phyloP scores from a whole-genome alignment of 1,284 basidiomycete species.

The Albatrellus sp. region DNA sequence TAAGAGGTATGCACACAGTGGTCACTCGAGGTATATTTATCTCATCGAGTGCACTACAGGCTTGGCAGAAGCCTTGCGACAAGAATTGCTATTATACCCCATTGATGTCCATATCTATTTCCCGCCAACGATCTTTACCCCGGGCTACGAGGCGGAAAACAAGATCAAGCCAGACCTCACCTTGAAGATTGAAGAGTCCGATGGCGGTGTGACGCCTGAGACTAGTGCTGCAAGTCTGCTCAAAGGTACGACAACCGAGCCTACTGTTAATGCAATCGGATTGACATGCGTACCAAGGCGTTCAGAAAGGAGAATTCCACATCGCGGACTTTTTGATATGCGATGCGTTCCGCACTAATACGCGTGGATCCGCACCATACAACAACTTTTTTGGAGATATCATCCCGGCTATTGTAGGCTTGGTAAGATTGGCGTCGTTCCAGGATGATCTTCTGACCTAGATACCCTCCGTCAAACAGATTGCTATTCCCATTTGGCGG shows the following conservation, averaged over 20 bases:
- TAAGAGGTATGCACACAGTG: slow-evolving; percentile 49
- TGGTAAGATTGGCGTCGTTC: slow-evolving; percentile 22
- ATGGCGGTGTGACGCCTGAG: slow-evolving; percentile 57
- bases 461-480: slow-evolving; percentile 18
- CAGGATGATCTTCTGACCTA: background rate
- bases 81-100: slow-evolving; percentile 71
- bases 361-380: slow-evolving; percentile 56
- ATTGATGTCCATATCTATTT: slow-evolving; percentile 82
- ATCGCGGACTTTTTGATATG: slow-evolving; percentile 67
- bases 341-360: slow-evolving; percentile 55
- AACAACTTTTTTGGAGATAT: slow-evolving; percentile 50
- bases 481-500: slow-evolving; percentile 42
- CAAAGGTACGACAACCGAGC: slow-evolving; percentile 31
- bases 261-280: background rate
- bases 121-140: slow-evolving; percentile 76
- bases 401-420: slow-evolving; percentile 29
- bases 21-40: slow-evolving; percentile 1
- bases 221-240: slow-evolving; percentile 53
- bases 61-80: slow-evolving; percentile 77
- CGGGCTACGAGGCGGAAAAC: slow-evolving; percentile 75
- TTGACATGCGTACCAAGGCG: slow-evolving; percentile 29
- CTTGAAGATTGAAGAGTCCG: slow-evolving; percentile 72
- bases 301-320: slow-evolving; percentile 63
- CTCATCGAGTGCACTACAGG: slow-evolving; percentile 31
- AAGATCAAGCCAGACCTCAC: slow-evolving; percentile 74